Evolutionary conservation across 495 filamentous ascomycete genomes (phyloP), one percentile per base, ranked within the genome.

Genomic region (Penicillium verhagenii): DNA sequence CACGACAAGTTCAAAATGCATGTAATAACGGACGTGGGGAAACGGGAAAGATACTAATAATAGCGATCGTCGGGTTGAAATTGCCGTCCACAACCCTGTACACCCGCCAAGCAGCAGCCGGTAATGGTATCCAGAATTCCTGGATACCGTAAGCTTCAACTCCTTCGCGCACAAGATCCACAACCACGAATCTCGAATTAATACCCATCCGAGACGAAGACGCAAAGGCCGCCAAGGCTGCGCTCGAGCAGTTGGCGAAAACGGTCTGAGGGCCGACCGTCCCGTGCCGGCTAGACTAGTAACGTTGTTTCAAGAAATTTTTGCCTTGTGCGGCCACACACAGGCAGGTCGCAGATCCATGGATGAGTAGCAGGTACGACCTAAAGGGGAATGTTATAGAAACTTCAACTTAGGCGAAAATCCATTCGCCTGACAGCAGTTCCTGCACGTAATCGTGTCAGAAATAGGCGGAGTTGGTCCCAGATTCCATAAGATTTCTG

Each of bases 371-470:
- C 28, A 31, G 13, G 37, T 39, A 31, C 6, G 28, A 31, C 28
- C 28, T 31, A 39, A 18, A 6, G 13, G 14, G 7, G 13, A 10
- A 1, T 11, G 29, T 13, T n/a, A 35, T 35, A 35, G 4, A 35
- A 16, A 35, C 31, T n/a, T n/a, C 31, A 35, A 35, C 14, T 16
- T 13, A 14, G 10, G 29, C 13, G 38, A 21, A 1, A 9, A 42
- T 42, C 38, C 18, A 21, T 21, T 18, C 21, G 16, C 18, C 9
- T 26, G 19, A 29, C n/a, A 40, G 21, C 47, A 49, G 28, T 51
- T 47, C 46, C 58, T 61, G 54, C 54, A 61, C 13, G 50, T 53
- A 40, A 61, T 21, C 21, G 16, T 45, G 42, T 45, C 42, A 26
- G 4, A 24, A 45, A 13, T 26, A 14, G 14, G 42, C 42, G 42